These are phyloP conservation scores for Talaromyces trachyspermus DNA, from an alignment of 495 filamentous ascomycete species.

Conservation along the genomic window DNA sequence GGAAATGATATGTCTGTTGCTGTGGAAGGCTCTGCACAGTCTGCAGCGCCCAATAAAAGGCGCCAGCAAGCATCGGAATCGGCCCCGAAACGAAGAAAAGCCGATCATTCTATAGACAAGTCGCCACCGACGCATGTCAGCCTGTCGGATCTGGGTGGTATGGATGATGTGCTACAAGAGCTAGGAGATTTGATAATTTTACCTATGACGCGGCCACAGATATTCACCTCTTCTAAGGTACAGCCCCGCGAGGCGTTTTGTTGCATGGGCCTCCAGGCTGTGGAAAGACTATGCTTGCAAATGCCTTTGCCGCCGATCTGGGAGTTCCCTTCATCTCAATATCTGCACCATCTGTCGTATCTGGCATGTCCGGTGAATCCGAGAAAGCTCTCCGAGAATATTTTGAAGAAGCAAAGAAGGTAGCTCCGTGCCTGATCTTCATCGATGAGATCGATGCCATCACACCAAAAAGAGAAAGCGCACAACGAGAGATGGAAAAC, in stretches of 20 bases:
- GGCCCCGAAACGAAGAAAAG: slow-evolving; percentile 57
- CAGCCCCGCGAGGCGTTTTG: slow-evolving; percentile 82
- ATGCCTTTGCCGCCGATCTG: slow-evolving; percentile 80
- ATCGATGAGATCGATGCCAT: slow-evolving; percentile 97
- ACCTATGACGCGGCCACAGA: slow-evolving; percentile 67
- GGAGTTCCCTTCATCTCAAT: slow-evolving; percentile 83
- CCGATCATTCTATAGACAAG: slow-evolving; percentile 46
- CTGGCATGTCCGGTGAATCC: slow-evolving; percentile 93
- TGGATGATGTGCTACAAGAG: slow-evolving; percentile 69
- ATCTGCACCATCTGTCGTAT: slow-evolving; percentile 81
- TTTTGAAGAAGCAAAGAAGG: slow-evolving; percentile 78
- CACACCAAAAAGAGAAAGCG: slow-evolving; percentile 86
- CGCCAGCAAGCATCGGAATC: slow-evolving; percentile 63
- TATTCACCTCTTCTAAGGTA: slow-evolving; percentile 51
- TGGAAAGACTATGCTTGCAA: slow-evolving; percentile 90
- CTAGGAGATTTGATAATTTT: slow-evolving; percentile 76
- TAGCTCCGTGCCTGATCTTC: slow-evolving; percentile 89
- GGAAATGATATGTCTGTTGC: slow-evolving; percentile 18
- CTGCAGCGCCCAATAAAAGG: slow-evolving; percentile 32
- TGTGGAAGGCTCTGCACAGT: slow-evolving; percentile 13
- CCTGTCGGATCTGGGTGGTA: slow-evolving; percentile 76
- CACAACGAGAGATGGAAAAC: slow-evolving; percentile 94
- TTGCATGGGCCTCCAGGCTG: slow-evolving; percentile 92
- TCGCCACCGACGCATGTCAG: slow-evolving; percentile 69
- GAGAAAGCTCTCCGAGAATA: slow-evolving; percentile 90